Conservation (phyloP, 2,329 filamentous ascomycete species). For the Verticillium tricorpus region DNA sequence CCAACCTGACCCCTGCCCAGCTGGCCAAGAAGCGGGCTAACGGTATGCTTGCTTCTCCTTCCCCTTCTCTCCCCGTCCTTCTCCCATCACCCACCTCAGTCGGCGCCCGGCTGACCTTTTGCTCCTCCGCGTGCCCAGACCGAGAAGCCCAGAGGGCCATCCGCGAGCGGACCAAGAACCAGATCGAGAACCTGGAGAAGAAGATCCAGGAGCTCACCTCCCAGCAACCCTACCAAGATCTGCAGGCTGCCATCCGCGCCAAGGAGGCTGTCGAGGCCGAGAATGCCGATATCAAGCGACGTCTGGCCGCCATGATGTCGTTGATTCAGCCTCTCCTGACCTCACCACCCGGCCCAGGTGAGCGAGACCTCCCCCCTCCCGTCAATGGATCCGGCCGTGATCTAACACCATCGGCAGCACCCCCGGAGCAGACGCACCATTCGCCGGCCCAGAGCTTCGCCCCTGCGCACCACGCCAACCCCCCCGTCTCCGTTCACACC, state of each 20-base stretch:
- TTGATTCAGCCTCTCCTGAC: slow-evolving; percentile 57
- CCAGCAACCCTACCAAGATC: slow-evolving; percentile 78
- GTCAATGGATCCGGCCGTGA: too few relatives aligned
- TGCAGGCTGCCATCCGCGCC: slow-evolving; percentile 69
- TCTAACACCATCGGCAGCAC: neutral
- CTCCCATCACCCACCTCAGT: neutral
- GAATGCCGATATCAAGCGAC: slow-evolving; percentile 71
- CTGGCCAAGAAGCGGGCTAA: slow-evolving; percentile 62
- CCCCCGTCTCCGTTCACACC: slow-evolving; percentile 23
- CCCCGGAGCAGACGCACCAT: slow-evolving; percentile 5
- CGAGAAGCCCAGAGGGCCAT: slow-evolving; percentile 84
- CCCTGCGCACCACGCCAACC: slow-evolving; percentile 15
- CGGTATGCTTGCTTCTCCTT: slow-evolving; percentile 27
- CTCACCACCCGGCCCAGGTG: slow-evolving; percentile 15
- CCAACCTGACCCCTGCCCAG: slow-evolving; percentile 69
- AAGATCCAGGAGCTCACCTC: slow-evolving; percentile 71
- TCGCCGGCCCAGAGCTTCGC: slow-evolving; percentile 10
- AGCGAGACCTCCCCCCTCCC: neutral
- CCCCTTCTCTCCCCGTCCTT: neutral
- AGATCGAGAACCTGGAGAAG: slow-evolving; percentile 70
- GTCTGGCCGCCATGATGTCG: slow-evolving; percentile 60
- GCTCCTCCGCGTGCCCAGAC: slow-evolving; percentile 43
- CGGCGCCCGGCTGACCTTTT: neutral
- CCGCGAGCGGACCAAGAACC: slow-evolving; percentile 73
- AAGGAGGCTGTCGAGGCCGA: slow-evolving; percentile 76